These are phyloP conservation scores for Clitopilus passeckerianus DNA, from an alignment of 768 basidiomycete genomes.

Conservation along the genomic window DNA sequence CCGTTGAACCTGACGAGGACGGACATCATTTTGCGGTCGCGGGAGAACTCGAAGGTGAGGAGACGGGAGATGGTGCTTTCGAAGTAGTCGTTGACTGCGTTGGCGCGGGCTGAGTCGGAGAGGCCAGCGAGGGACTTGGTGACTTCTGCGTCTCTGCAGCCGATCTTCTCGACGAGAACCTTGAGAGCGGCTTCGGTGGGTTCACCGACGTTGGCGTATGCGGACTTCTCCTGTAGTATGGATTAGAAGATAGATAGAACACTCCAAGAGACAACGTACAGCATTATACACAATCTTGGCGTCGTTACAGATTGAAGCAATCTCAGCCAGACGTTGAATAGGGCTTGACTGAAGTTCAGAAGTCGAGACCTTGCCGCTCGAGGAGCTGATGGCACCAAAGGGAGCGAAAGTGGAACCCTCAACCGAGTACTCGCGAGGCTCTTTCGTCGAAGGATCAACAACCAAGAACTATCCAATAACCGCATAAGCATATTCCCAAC, in stretches of 20 bases:
- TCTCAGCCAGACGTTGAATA: constrained; percentile 83
- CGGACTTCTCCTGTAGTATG: constrained; percentile 60
- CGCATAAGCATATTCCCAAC: not conserved
- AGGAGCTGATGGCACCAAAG: constrained; percentile 62
- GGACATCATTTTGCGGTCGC: constrained; percentile 99
- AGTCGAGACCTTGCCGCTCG: constrained; percentile 54
- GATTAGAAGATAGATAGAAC: constrained; percentile 7
- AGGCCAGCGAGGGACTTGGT: constrained; percentile 54
- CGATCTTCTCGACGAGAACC: constrained; percentile 93
- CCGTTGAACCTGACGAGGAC: constrained; percentile 75
- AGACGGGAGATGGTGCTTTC: constrained; percentile 73
- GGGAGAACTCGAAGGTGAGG: constrained; percentile 95
- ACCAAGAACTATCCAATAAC: constrained; percentile 62
- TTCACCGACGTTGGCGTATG: constrained; percentile 86
- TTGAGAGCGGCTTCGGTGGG: constrained; percentile 97
- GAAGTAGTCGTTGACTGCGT: constrained; percentile 81
- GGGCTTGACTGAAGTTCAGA: constrained; percentile 62
- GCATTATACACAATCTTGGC: constrained; percentile 81
- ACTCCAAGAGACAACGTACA: too few species aligned
- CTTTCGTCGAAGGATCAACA: constrained; percentile 47
- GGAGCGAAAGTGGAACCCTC: constrained; percentile 95
- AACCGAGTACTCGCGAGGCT: constrained; percentile 67
- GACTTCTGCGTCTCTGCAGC: constrained; percentile 58
- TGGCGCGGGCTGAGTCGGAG: constrained; percentile 59
- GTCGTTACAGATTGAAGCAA: constrained; percentile 92